These are phyloP conservation scores for Phaeosphaeriaceae sp. DNA, from an alignment of 2,329 filamentous ascomycete genomes.

Conservation along the genomic window DNA sequence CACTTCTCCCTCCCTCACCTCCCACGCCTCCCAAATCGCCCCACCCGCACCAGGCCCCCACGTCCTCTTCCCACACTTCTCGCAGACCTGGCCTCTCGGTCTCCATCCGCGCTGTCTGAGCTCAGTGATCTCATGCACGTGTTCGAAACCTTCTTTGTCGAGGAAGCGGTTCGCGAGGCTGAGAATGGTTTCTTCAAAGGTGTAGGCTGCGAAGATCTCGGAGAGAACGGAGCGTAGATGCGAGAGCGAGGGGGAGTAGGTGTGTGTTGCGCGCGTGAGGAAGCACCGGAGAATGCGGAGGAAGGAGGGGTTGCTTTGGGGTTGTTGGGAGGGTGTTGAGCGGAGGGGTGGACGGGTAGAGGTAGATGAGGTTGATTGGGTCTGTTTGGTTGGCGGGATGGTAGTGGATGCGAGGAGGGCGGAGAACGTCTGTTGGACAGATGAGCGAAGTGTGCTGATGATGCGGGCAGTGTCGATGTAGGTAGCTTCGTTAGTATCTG, in stretches of 20 bases:
- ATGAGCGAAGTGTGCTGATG: conserved; percentile 72
- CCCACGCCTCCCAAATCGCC: conserved; percentile 83
- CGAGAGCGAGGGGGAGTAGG: conserved; percentile 79
- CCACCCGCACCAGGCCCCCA: conserved; percentile 89
- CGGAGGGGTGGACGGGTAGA: conserved; percentile 31
- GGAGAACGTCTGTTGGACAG: conserved; percentile 91
- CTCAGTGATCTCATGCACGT: conserved; percentile 76
- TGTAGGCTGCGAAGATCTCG: conserved; percentile 93
- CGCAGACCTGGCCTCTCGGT: conserved; percentile 84
- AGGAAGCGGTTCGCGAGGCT: conserved; percentile 84
- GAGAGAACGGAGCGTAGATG: conserved; percentile 85
- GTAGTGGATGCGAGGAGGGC: conserved; percentile 78
- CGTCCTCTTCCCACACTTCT: conserved; percentile 79
- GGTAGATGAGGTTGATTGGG: conserved; percentile 28
- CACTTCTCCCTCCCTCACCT: conserved; percentile 58
- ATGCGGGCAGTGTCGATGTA: conserved; percentile 67
- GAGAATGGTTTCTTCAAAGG: conserved; percentile 91
- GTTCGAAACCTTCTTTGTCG: conserved; percentile 86
- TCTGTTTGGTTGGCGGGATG: conserved; percentile 28
- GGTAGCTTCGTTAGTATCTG: conserved; percentile 56
- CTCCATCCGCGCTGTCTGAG: conserved; percentile 88
- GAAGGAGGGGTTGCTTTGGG: conserved; percentile 74
- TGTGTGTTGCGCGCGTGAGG: conserved; percentile 79
- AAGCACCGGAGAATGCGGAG: conserved; percentile 89
- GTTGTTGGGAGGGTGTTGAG: conserved; percentile 25